Evolutionary conservation across 2,329 filamentous ascomycete species (phyloP).

Genomic region (Ilyonectria destructans): DNA sequence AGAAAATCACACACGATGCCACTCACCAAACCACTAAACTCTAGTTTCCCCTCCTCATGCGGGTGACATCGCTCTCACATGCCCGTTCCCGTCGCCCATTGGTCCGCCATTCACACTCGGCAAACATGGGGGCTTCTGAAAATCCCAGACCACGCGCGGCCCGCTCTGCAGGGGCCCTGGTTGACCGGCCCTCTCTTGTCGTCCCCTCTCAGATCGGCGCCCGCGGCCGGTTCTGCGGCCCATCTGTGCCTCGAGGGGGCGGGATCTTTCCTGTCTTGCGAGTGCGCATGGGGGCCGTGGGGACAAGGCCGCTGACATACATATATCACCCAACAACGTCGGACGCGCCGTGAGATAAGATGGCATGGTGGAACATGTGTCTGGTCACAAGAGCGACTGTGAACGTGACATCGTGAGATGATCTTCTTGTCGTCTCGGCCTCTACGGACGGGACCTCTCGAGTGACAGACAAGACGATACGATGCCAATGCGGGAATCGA

Average conservation of each 20-base stretch:
- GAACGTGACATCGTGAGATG: conserved; percentile 8
- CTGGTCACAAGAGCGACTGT: neutral
- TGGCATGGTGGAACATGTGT: neutral
- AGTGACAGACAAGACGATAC: conserved; percentile 12
- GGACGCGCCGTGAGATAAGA: neutral
- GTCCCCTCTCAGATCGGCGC: conserved; percentile 27
- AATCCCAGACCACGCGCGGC: conserved; percentile 45
- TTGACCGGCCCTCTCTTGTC: conserved; percentile 3
- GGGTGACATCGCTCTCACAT: conserved; percentile 49
- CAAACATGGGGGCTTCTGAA: conserved; percentile 36
- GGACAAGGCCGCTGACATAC: conserved; percentile 10
- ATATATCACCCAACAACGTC: neutral
- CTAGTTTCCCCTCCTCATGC: conserved; percentile 43
- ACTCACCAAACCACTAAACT: conserved; percentile 27
- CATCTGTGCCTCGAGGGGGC: conserved; percentile 21
- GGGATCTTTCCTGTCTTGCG: conserved; percentile 16
- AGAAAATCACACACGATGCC: conserved; percentile 20
- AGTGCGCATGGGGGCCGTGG: conserved; percentile 17
- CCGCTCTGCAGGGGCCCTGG: conserved; percentile 48
- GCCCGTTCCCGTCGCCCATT: conserved; percentile 38
- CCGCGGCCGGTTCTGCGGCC: conserved; percentile 32
- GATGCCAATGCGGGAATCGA: conserved; percentile 33
- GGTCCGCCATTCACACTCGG: conserved; percentile 40
- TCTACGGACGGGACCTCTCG: conserved; percentile 13
- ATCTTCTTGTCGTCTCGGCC: neutral